A percentile compares a stretch with the other conserved stretches of the same genome.
Conservation (phyloP, 768 basidiomycete species). For the Tulasnella calospora region DNA sequence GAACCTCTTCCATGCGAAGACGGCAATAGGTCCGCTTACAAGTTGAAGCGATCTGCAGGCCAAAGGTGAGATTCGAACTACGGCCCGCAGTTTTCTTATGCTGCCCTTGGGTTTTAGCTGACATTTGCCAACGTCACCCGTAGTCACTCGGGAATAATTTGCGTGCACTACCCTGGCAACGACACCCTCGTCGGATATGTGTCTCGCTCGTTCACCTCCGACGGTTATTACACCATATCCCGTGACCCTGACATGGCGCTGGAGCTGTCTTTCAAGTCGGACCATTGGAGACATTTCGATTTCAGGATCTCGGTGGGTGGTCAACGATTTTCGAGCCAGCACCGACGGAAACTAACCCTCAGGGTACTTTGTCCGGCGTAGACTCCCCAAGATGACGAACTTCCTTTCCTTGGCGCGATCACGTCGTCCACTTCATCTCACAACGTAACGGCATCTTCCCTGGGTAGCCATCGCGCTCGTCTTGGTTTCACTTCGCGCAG, state of each 20-base stretch:
- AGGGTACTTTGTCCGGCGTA: not conserved
- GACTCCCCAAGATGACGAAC: slow-evolving; percentile 7
- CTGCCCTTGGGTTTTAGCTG: not conserved
- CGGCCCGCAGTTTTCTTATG: not conserved
- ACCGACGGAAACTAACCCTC: not conserved
- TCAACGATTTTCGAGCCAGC: not conserved
- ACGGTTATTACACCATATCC: slow-evolving; percentile 6
- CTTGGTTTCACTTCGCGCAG: not conserved
- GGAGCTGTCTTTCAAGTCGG: slow-evolving; percentile 11
- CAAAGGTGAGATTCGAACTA: not conserved
- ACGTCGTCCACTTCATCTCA: not conserved
- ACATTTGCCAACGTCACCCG: not conserved
- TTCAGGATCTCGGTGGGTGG: not conserved
- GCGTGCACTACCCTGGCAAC: not conserved
- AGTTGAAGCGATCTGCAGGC: not conserved
- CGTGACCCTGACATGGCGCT: not conserved
- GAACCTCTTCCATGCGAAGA: not conserved
- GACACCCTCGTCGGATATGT: not conserved
- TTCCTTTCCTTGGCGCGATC: slow-evolving; percentile 1
- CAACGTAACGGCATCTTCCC: not conserved
- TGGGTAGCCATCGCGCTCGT: not conserved
- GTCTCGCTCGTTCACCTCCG: slow-evolving; percentile 3
- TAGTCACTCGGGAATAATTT: not conserved
- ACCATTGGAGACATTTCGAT: not conserved
- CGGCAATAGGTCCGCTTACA: not conserved